Percentiles rank a stretch among this genome's conserved stretches.
These are phyloP conservation scores for Geotrichum citri-aurantii DNA, from an alignment of 1,139 yeast species.

Conservation along the genomic window DNA sequence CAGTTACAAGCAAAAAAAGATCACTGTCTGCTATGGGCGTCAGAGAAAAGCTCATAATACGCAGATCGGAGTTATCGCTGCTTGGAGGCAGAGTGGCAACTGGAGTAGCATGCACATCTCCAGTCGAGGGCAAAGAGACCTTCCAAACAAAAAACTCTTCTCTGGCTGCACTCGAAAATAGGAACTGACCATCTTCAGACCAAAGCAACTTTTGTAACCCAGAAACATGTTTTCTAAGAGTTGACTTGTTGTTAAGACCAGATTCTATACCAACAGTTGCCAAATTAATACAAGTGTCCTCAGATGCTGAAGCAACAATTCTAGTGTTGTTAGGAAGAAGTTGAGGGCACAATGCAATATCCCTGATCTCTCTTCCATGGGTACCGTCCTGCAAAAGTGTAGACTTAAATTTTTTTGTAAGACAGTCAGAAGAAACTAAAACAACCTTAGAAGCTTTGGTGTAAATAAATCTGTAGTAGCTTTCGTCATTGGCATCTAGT, in stretches of 20 bases:
- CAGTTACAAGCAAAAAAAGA: conserved; percentile 48
- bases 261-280: conserved; percentile 45
- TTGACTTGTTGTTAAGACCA: conserved; percentile 46
- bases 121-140: conserved; percentile 29
- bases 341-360: conserved; percentile 30
- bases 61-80: conserved; percentile 64
- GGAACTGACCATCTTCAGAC: conserved; percentile 43
- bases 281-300: conserved; percentile 72
- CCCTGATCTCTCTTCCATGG: conserved; percentile 76
- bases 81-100: conserved; percentile 34
- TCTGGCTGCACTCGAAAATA: conserved; percentile 75
- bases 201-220: conserved; percentile 77
- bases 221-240: conserved; percentile 75
- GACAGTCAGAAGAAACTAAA: conserved; percentile 10
- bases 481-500: conserved; percentile 22
- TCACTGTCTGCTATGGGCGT: conserved; percentile 29
- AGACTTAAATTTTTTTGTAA: conserved; percentile 26
- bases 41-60: conserved; percentile 74
- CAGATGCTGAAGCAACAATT: conserved; percentile 68
- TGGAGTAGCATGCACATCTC: conserved; percentile 25
- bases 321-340: conserved; percentile 23
- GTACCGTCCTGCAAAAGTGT: conserved; percentile 51
- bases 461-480: conserved; percentile 41
- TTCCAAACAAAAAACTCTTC: conserved; percentile 87
- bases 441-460: conserved; percentile 44